These are phyloP conservation scores for Raffaelea ambrosiae DNA, from an alignment of 2,329 filamentous ascomycete species.

Conservation along the genomic window DNA sequence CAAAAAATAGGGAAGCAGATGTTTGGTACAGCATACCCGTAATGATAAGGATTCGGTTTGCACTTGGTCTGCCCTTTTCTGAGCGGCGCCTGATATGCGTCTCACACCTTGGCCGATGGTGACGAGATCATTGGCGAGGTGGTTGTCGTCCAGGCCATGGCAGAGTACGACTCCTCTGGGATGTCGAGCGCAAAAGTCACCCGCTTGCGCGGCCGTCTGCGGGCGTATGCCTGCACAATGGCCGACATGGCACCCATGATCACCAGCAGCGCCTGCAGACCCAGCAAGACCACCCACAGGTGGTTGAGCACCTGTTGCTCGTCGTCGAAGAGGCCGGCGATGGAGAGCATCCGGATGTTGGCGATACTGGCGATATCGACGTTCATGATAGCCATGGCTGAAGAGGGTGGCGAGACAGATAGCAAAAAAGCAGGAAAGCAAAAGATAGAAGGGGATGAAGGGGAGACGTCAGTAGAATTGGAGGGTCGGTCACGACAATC, in stretches of 20 bases:
- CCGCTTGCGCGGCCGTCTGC: not conserved
- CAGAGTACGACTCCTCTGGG: not conserved
- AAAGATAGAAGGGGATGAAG: not conserved
- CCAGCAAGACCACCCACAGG: constrained; percentile 20
- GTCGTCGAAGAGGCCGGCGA: constrained; percentile 15
- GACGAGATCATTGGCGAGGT: not conserved
- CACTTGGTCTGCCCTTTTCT: not conserved
- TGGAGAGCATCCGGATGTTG: constrained; percentile 12
- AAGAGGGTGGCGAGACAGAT: not conserved
- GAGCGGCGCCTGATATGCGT: not conserved
- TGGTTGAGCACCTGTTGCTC: constrained; percentile 21
- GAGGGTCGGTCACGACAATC: too few species aligned
- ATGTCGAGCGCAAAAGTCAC: constrained; percentile 1
- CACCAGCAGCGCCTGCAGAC: constrained; percentile 20
- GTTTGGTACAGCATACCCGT: too few species aligned
- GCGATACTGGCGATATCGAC: too few species aligned
- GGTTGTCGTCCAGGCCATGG: not conserved
- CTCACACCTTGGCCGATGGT: not conserved
- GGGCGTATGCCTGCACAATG: constrained; percentile 1
- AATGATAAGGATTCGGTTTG: not conserved
- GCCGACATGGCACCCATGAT: constrained; percentile 10
- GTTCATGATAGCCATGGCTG: too few species aligned
- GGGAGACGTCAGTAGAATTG: too few species aligned
- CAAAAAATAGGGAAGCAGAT: too few species aligned
- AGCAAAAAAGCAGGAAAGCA: not conserved